Percentiles rank a stretch among this genome's conserved stretches.
Conservation (phyloP, 2,329 filamentous ascomycete species). For the Verticillium dahliae region DNA sequence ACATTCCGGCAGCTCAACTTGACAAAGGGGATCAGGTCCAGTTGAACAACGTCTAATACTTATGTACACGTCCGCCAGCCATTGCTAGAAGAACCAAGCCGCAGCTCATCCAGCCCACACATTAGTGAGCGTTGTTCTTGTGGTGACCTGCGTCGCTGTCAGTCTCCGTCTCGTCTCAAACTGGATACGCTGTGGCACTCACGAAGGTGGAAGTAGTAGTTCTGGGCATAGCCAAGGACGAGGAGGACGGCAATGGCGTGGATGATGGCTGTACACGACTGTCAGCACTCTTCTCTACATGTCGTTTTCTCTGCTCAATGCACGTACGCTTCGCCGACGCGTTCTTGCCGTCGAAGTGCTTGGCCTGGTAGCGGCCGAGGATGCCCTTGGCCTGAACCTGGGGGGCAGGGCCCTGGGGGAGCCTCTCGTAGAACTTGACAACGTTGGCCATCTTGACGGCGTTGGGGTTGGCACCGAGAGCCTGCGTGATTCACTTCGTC, state of each 20-base stretch:
- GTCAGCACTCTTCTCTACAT: neutral
- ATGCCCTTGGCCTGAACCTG: conserved; percentile 76
- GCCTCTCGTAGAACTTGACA: conserved; percentile 97
- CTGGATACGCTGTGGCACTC: conserved; percentile 35
- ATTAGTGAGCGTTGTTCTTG: conserved; percentile 99
- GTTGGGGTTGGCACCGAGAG: conserved; percentile 90
- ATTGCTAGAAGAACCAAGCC: conserved; percentile 8
- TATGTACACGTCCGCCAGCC: conserved; percentile 13
- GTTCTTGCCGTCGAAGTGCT: conserved; percentile 90
- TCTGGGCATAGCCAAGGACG: conserved; percentile 84
- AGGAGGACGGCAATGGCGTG: conserved; percentile 77
- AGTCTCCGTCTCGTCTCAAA: conserved; percentile 1
- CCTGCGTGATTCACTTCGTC: conserved; percentile 42
- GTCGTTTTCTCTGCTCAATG: neutral
- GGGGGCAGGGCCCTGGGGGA: conserved; percentile 86
- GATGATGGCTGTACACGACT: conserved; percentile 62
- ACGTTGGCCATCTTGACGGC: conserved; percentile 96
- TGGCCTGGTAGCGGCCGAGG: conserved; percentile 79
- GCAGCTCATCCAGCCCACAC: conserved; percentile 1
- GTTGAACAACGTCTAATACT: conserved; percentile 11
- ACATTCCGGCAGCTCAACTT: neutral
- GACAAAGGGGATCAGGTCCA: conserved; percentile 3
- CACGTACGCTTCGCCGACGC: conserved; percentile 78
- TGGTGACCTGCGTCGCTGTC: conserved; percentile 69
- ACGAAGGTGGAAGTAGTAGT: conserved; percentile 99